Evolutionary conservation across 176 grass and related monocot species (phyloP).

Genomic region (Musa beccarii): DNA sequence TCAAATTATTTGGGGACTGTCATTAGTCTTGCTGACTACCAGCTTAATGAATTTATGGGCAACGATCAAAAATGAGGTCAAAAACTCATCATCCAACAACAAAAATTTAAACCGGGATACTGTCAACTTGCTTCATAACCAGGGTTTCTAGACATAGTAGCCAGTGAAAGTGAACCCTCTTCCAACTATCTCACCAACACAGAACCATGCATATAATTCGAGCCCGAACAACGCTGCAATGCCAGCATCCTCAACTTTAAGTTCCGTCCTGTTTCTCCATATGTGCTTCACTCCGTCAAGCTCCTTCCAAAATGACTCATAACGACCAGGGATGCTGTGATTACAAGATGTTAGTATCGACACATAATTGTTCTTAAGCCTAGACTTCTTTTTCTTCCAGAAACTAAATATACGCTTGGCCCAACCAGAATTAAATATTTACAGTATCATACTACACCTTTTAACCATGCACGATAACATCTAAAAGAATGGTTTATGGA

Average conservation of each 20-base stretch:
- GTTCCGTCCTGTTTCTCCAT: conserved; percentile 47
- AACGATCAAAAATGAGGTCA: neutral
- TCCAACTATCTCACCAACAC: conserved; percentile 57
- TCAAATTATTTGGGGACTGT: conserved; percentile 4
- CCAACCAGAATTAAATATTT: no score
- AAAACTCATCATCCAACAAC: neutral
- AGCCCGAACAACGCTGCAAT: conserved; percentile 68
- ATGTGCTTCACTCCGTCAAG: conserved; percentile 49
- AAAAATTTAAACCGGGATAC: neutral
- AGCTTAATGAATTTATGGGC: conserved; percentile 3
- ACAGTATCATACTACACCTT: no score
- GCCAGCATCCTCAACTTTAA: conserved; percentile 61
- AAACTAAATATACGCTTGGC: no score
- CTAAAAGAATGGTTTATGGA: no score
- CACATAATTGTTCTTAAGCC: no score
- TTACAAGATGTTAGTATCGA: neutral
- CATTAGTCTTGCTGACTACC: neutral
- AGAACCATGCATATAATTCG: conserved; percentile 68
- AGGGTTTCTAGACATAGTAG: conserved; percentile 47
- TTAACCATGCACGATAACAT: no score
- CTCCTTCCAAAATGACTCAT: conserved; percentile 70
- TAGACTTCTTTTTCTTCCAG: no score
- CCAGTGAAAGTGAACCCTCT: conserved; percentile 79
- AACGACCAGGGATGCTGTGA: conserved; percentile 53
- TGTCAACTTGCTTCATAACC: neutral